Evolutionary conservation across 192 early-diverging fungal species (phyloP).

Genomic region (Coemansia sp.): DNA sequence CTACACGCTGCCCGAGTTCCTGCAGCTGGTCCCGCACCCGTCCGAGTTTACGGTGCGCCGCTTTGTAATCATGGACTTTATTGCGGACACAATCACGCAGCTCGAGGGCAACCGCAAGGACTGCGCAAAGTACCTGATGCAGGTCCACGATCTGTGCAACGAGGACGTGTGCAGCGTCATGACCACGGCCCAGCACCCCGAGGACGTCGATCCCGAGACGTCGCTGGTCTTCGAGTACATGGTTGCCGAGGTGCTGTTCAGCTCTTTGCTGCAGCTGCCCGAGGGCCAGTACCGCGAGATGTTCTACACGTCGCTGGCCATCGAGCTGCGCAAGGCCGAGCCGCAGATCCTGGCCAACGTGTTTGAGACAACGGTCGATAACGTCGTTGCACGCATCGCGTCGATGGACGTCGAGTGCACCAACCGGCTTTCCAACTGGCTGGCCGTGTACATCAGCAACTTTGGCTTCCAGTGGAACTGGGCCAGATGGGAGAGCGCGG

Average conservation of each 20-base stretch:
- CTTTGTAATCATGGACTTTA: constrained; percentile 74
- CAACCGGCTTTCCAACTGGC: constrained; percentile 81
- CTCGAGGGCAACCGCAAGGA: constrained; percentile 95
- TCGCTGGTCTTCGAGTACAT: constrained; percentile 56
- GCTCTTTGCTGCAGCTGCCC: constrained; percentile 60
- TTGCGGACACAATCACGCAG: constrained; percentile 75
- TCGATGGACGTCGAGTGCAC: constrained; percentile 77
- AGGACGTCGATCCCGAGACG: constrained; percentile 35
- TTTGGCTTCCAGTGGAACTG: constrained; percentile 91
- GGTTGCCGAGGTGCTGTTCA: constrained; percentile 59
- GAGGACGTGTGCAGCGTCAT: constrained; percentile 51
- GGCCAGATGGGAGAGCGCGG: constrained; percentile 64
- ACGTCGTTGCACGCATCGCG: constrained; percentile 23
- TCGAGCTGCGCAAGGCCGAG: constrained; percentile 55
- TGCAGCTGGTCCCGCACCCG: constrained; percentile 45
- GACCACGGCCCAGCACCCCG: constrained; percentile 27
- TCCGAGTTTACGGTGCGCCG: constrained; percentile 29
- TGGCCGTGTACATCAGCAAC: constrained; percentile 91
- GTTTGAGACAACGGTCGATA: constrained; percentile 28
- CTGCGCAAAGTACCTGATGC: constrained; percentile 71
- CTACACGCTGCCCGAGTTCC: constrained; percentile 33
- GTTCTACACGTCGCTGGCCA: constrained; percentile 52
- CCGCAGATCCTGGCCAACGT: constrained; percentile 37
- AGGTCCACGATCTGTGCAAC: constrained; percentile 59
- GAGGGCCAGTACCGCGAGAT: constrained; percentile 41